Base-by-base conservation (phyloP, 176 grass and related monocot genomes). In the Phoenix roebelenii region DNA sequence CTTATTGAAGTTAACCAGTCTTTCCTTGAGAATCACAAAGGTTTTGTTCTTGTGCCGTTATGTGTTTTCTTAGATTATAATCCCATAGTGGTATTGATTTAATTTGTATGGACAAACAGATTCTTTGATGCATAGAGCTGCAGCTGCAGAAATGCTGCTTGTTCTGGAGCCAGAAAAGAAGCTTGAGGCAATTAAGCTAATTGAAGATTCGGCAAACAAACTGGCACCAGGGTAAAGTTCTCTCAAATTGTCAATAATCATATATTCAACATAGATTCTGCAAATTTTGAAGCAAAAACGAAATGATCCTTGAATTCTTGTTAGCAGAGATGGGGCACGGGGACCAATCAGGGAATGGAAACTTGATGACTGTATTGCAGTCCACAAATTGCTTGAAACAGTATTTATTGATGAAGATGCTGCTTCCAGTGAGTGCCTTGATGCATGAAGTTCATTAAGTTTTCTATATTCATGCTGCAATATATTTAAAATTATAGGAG, bases 111-210 rank as follows among this genome's bases (percentile, higher is more conserved):
- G 72, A 50, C 18, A 52, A 52, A 24, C 68, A 98, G 93, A 73
- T 76, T 89, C 84, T n/a, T 79, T 98, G 71, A 83, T 53, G 61
- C 93, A 92, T 68, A 77, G 93, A 83, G 79, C 79, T 67, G 93
- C 88, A 69, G 81, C 70, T 65, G 88, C 88, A 51, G 94, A 98
- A 83, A 93, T 98, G 94, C 81, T 92, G 50, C 89, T 83, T 68
- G 63, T 86, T 53, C 76, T 98, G 72, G 84, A 93, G 49, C 76
- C 88, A 65, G 79, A 89, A 50, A 98, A 72, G 82, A 98, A 89
- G 67, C 44, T 59, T 28, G 79, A 93, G 54, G 85, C 85, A 10
- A 86, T 98, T 64, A 89, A 89, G 51, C 69, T 98, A 89, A 98
- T 98, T 65, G 94, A 98, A 76, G 82, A 98, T 73, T 98, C 94